Evolutionary conservation across 2,329 filamentous ascomycete genomes (phyloP), one percentile per base, ranked within the genome.

Genomic region (Cytospora chrysosperma): DNA sequence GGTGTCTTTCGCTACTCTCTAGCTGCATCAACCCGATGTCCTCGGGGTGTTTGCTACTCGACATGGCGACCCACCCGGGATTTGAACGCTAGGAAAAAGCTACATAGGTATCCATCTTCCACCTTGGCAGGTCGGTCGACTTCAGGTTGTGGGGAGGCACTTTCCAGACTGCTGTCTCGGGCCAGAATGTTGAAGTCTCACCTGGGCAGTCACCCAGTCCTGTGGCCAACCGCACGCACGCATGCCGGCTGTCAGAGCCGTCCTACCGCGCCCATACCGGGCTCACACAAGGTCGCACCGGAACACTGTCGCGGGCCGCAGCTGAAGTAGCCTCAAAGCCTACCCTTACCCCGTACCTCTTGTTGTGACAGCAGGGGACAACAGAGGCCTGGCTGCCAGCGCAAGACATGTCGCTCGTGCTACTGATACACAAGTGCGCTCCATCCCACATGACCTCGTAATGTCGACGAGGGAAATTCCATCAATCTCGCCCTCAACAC

Each of bases 271-370:
- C 51, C 49, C 51, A 32, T 28, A 37, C 59, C 28, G 28, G 4
- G 28, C 28, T 30, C 28, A 30, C 9, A 40, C 27, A 55, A 60
- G 58, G 34, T 50, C 51, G 34, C 54, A 52, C 51, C 50, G 50
- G 37, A 55, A 37, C 34, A 49, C 47, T 61, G 59, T 61, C 59
- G 59, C 59, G 37, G 51, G 37, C 59, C 59, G 59, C 51, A 15
- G 47, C 37, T 55, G 59, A 43, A 43, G 26, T 49, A 17, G 51
- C 24, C 51, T 28, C 54, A 21, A 19, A 37, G 37, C n/a, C n/a
- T n/a, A 30, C 32, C 19, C 50, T 32, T 40, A 9, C 15, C n/a
- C 37, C 37, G 37, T 19, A 40, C 37, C 37, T 40, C 34, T 37
- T 30, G 28, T 30, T 30, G 34, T 19, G 3, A 7, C 34, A 37